Conservation (phyloP, 2,329 filamentous ascomycete species). For the Tolypocladium album region DNA sequence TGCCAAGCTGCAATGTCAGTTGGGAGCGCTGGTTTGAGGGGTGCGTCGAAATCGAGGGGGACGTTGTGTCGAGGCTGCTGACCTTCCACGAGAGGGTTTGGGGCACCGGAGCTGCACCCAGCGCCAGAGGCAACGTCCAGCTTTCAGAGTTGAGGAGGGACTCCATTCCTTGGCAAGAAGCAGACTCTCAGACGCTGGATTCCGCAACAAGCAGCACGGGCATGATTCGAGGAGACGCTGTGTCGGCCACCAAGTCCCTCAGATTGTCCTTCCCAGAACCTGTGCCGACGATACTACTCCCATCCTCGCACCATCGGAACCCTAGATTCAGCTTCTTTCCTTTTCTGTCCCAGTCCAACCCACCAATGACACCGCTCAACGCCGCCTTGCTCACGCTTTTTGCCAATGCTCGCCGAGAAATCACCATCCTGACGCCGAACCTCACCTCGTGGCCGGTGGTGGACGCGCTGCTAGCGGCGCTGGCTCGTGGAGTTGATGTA, state of each 20-base stretch:
- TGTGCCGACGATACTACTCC: slow-evolving; percentile 53
- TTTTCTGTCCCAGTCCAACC: slow-evolving; percentile 35
- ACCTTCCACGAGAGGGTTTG: slow-evolving; percentile 62
- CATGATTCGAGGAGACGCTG: slow-evolving; percentile 4
- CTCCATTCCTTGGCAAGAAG: not conserved
- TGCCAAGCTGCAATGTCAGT: slow-evolving; percentile 76
- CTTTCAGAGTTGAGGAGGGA: not conserved
- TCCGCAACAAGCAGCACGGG: slow-evolving; percentile 4
- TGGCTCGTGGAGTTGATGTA: slow-evolving; percentile 57
- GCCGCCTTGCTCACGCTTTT: slow-evolving; percentile 51
- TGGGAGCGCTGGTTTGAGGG: slow-evolving; percentile 86
- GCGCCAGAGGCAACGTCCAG: not conserved
- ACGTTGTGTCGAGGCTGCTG: slow-evolving; percentile 49
- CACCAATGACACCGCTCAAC: slow-evolving; percentile 59
- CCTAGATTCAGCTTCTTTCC: slow-evolving; percentile 51
- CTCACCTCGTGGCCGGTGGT: slow-evolving; percentile 59
- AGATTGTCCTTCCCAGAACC: slow-evolving; percentile 10
- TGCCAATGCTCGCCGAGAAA: slow-evolving; percentile 40
- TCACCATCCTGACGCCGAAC: slow-evolving; percentile 71
- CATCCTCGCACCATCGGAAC: slow-evolving; percentile 62
- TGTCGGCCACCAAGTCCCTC: slow-evolving; percentile 19
- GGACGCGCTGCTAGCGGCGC: slow-evolving; percentile 46
- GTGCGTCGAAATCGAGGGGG: slow-evolving; percentile 55
- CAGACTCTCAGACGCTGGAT: not conserved
- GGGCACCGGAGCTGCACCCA: slow-evolving; percentile 24